These are phyloP conservation scores for Neoboletus magnificus DNA, from an alignment of 768 basidiomycete species.

Conservation along the genomic window DNA sequence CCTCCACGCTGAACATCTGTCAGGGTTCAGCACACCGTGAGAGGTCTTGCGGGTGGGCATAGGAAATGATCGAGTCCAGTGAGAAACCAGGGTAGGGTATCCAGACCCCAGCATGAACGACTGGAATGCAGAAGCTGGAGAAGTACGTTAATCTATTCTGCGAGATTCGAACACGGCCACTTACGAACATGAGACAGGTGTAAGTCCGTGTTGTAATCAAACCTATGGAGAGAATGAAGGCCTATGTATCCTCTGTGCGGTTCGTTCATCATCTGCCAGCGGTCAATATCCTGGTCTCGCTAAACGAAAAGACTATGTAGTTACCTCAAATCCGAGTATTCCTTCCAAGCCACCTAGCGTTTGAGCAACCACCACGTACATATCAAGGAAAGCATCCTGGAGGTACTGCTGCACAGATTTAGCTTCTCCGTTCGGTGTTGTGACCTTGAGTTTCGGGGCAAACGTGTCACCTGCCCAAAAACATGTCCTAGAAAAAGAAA, in stretches of 20 bases:
- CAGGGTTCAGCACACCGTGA: constrained; percentile 55
- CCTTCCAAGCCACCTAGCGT: constrained; percentile 71
- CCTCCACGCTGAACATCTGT: constrained; percentile 64
- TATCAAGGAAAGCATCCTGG: constrained; percentile 76
- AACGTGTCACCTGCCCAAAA: constrained; percentile 94
- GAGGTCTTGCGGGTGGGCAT: constrained; percentile 73
- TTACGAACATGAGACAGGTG: constrained; percentile 76
- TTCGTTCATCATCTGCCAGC: constrained; percentile 81
- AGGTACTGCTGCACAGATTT: constrained; percentile 78
- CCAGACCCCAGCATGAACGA: constrained; percentile 94
- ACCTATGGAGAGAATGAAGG: constrained; percentile 74
- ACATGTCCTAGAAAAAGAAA: constrained; percentile 55
- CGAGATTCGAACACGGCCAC: constrained; percentile 27
- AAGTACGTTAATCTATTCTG: not conserved
- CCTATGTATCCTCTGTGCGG: constrained; percentile 92
- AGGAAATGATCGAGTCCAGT: constrained; percentile 86
- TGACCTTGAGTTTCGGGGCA: constrained; percentile 66
- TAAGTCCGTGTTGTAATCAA: constrained; percentile 94
- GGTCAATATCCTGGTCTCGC: constrained; percentile 1
- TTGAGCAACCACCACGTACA: constrained; percentile 66
- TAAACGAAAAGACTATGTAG: constrained; percentile 2
- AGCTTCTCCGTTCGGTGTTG: constrained; percentile 42
- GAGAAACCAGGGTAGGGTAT: constrained; percentile 71
- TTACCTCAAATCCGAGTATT: constrained; percentile 87
- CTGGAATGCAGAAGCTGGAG: constrained; percentile 73